Base-by-base conservation (phyloP, 2,329 filamentous ascomycete species). In the Macrophomina tecta region DNA sequence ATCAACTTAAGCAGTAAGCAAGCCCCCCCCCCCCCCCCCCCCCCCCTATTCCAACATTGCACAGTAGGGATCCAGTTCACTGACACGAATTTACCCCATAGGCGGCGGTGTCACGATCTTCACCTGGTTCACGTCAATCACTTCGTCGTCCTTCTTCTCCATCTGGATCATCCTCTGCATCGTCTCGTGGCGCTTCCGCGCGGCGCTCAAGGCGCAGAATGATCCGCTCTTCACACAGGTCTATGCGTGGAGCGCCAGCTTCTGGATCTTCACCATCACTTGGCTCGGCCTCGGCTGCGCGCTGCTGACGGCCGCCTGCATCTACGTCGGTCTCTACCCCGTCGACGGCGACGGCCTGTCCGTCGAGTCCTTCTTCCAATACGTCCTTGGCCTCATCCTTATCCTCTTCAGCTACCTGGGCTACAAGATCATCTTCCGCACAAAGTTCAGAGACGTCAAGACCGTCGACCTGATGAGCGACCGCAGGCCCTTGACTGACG, bases 161-260 rank as follows among this genome's bases (percentile, higher is more conserved):
- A 73, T 73, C 61, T 79, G 77, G 75, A 69, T 77, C 34, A 73
- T 79, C 28, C 74, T 79, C 48, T 64, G 72, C 11, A 70, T 77
- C 65, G 77, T 73, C 6, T 73, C 70, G 4, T 75, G 70, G 46
- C 72, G 75, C 5, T 79, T 79, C 69, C 76, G 70, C 16, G 67
- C 69, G 8, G 74, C 73, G 6, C 67, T 76, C 28, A 68, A 69
- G 23, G 71, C 71, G 6, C 73, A 76, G 53, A 69, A 71, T 38
- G 73, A 75, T 61, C 64, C 69, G 2, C 67, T 78, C 1, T 76
- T 78, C 66, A 46, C 65, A 1, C 68, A 71, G 23, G 32, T 70
- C 4, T 77, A 76, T 56, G 71, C 73, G 4, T 78, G 76, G 76
- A 69, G 68, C 40, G 75, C 71, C 1, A 66, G 36, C 23, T 51